Base-by-base conservation (phyloP, 2,329 filamentous ascomycete genomes). In the Xylaria sp. region DNA sequence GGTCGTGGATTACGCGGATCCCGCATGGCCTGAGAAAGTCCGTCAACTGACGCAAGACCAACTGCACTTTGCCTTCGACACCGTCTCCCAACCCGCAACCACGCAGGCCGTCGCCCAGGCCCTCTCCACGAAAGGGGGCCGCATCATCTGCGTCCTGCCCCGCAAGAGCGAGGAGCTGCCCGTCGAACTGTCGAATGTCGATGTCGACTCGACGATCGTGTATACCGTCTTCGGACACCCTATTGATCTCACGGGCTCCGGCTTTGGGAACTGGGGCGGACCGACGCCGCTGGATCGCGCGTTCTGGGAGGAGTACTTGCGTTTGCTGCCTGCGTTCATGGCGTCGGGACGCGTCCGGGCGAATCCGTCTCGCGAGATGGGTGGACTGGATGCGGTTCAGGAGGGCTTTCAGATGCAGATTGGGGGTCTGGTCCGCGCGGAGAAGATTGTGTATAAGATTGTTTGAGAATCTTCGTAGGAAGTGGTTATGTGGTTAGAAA, bases 41-140 rank as follows among this genome's bases (percentile, higher is more conserved):
- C 86, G 86, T 74, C 81, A 81, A 64, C 69, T 91, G 46, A 85
- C 82, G 3, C 85, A 85, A 0, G 84, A 87, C 64, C 80, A 80
- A 0, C 66, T 73, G 6, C 60, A 66, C 60, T 61, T 71, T 49
- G 70, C 69, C 0, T 65, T 73, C 23, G 71, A 72, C 61, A 69
- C 67, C 61, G 66, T 73, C 23, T 48, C 65, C 1, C 69, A 72
- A 59, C 62, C 63, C 16, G 69, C 65, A 35, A 68, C 70, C 2
- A 63, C 62, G 3, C 55, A 65, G 37, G 57, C 59, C 6, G 59
- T 70, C 4, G 62, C 68, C 6, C 60, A 50, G 47, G 67, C 70
- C 1, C 37, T 73, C n/a, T 72, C 70, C 1, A 68, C 64, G 2
- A 70, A 72, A 58, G 71, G 71, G 8, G 70, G 71, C 0, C 66